Evolutionary conservation across 352 stramenopile species (phyloP), one percentile per base, ranked within the genome.

Genomic region (Blastocystis hominis): DNA sequence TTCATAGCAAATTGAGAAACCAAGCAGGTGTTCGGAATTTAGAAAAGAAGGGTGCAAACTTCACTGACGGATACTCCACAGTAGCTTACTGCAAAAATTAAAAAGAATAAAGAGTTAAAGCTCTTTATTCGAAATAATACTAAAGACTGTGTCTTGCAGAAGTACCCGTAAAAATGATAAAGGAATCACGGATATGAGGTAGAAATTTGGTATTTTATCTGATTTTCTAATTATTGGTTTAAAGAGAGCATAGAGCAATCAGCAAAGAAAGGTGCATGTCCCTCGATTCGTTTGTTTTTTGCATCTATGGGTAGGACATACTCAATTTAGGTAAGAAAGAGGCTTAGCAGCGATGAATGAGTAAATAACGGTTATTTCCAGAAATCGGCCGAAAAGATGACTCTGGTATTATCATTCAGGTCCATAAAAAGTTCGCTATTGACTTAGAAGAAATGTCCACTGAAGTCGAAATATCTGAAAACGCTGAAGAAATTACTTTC

Each of bases 401-500:
- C 34, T n/a, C 68, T 46, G 61, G 56, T 78, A 10, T 78, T 78
- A 54, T 30, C 24, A 44, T 4, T 20, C 3, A 44, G 20, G 30
- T n/a, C 38, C 56, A 64, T 64, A 38, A n/a, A 13, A n/a, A 13
- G 6, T 13, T 64, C 38, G 38, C 38, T 64, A 34, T 64, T 64
- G 3, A 9, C 17, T 30, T n/a, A 24, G 64, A 24, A 4, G 13
- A n/a, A 59, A 59, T 59, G 50, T 59, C 50, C n/a, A 84, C 72
- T 84, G 72, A 84, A 66, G 72, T 84, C 46, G 53, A 47, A 44
- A 44, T 68, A 50, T 53, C 72, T 20, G 72, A 84, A 66, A 68
- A 13, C 3, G 36, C 72, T 64, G 72, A 84, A 5, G 72, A 84
- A 44, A n/a, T 84, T 50, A 63, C 50, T 34, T 61, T 66, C 17